Base-by-base conservation (phyloP, 2,329 filamentous ascomycete genomes). In the Claviceps capensis region DNA sequence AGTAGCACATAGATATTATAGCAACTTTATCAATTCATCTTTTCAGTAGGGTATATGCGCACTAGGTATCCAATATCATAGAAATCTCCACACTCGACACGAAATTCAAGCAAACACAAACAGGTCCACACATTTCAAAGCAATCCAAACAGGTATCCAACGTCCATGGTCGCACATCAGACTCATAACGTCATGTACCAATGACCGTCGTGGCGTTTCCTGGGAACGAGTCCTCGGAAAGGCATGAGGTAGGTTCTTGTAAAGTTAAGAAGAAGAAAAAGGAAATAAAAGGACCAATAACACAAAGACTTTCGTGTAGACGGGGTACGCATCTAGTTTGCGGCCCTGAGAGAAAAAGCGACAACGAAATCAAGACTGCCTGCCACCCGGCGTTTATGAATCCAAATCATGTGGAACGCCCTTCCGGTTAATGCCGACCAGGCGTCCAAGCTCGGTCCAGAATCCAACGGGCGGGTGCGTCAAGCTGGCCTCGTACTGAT, bases 401-500 rank as follows among this genome's bases (percentile, higher is more conserved):
- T 56, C 54, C 40, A 45, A 41, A 19, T 54, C 46, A 23, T 45
- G 46, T 23, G 57, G 54, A 53, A 56, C 59, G 51, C 54, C 59
- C 47, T 59, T 63, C 45, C 57, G 58, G 26, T 57, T 56, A 50
- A 74, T 66, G 42, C 72, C 66, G 5, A 76, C 56, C 57, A 78
- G 51, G 51, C 70, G 68, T n/a, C 65, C 56, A 58, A 81, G 69
- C 58, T 81, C 77, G 14, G 61, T 65, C 76, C 77, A 79, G 67
- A 81, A 80, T 5, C 74, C 69, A n/a, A 72, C 62, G 0, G 76
- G 72, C 9, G 69, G 67, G 8, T 70, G 63, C 6, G 67, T 65
- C 57, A 83, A 76, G 17, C 68, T 69, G 8, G 65, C 69, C 61
- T 81, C 78, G 55, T 82, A 81, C 0, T 70, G 71, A 53, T 83